These are phyloP conservation scores for Croton laevigatus DNA, from an alignment of 441 rosid genomes.

Conservation along the genomic window DNA sequence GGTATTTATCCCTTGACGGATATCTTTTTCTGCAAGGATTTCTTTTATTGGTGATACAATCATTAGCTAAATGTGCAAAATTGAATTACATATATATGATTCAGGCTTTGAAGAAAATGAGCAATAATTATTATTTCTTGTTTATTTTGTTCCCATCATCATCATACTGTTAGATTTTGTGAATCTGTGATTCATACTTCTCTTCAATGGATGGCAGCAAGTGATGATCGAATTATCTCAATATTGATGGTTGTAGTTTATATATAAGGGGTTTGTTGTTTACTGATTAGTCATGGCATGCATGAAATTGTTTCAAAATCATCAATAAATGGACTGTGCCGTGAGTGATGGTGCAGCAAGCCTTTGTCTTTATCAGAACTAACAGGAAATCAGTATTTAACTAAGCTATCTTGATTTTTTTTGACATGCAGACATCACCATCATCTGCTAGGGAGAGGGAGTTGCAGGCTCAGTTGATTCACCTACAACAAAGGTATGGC, in stretches of 20 bases:
- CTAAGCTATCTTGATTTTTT: conserved; percentile 20
- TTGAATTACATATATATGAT: not conserved
- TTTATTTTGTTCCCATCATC: not conserved
- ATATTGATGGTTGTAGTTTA: not conserved
- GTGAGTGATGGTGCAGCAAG: not conserved
- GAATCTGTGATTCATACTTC: not conserved
- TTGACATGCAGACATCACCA: conserved; percentile 47
- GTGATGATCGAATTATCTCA: conserved; percentile 1
- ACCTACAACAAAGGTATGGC: conserved; percentile 75
- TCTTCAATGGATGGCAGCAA: not conserved
- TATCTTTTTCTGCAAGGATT: not conserved
- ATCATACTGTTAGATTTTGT: not conserved
- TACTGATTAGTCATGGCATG: not conserved
- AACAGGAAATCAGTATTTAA: not conserved
- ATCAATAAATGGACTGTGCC: not conserved
- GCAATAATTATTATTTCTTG: not conserved
- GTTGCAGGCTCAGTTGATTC: conserved; percentile 61
- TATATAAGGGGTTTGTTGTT: not conserved
- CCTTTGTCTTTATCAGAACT: too few relatives aligned
- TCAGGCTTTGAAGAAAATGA: not conserved
- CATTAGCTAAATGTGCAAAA: not conserved
- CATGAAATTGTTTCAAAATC: not conserved
- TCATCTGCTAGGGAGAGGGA: conserved; percentile 62
- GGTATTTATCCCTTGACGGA: conserved; percentile 34
- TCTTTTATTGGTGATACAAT: not conserved